A percentile compares a stretch with the other conserved stretches of the same genome.
Conservation (phyloP, 176 grass and related monocot species). For the Phoenix dactylifera region DNA sequence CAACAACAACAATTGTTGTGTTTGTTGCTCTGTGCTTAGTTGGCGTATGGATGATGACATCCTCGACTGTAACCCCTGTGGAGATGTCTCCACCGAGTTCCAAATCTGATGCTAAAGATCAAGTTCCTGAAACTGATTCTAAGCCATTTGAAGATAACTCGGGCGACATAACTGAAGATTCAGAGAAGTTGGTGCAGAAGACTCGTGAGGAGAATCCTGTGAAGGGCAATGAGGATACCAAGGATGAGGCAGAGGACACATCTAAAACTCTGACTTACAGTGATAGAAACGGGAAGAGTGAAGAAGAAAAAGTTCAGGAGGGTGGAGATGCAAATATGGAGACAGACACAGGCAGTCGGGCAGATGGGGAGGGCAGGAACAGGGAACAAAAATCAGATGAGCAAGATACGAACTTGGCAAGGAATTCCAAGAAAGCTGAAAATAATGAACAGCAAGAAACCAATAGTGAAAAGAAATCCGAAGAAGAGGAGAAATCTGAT, state of each 20-base stretch:
- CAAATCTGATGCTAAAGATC: slow-evolving; percentile 23
- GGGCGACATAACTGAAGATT: slow-evolving; percentile 13
- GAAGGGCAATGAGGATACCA: slow-evolving; percentile 2
- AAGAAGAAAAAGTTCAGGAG: slow-evolving; percentile 10
- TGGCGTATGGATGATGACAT: slow-evolving; percentile 64
- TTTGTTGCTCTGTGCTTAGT: slow-evolving; percentile 70
- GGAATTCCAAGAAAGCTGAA: slow-evolving; percentile 13
- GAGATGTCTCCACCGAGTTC: slow-evolving; percentile 38
- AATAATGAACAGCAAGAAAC: slow-evolving; percentile 7
- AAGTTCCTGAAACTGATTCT: slow-evolving; percentile 10
- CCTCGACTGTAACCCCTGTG: slow-evolving; percentile 48
- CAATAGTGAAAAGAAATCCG: not conserved
- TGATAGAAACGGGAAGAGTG: slow-evolving; percentile 17
- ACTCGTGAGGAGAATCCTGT: slow-evolving; percentile 8
- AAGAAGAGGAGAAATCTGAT: not conserved
- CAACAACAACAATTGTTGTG: slow-evolving; percentile 26
- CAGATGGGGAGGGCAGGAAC: not conserved
- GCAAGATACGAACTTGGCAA: not conserved
- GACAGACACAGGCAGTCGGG: not conserved
- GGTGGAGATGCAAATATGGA: not conserved
- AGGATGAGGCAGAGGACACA: not conserved
- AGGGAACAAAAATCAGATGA: too few species aligned
- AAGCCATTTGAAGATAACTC: slow-evolving; percentile 12
- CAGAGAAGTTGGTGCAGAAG: slow-evolving; percentile 6
- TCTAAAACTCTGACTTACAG: slow-evolving; percentile 7